Evolutionary conservation across 2,329 filamentous ascomycete species (phyloP).

Genomic region (Sphaerulina vaccinii): DNA sequence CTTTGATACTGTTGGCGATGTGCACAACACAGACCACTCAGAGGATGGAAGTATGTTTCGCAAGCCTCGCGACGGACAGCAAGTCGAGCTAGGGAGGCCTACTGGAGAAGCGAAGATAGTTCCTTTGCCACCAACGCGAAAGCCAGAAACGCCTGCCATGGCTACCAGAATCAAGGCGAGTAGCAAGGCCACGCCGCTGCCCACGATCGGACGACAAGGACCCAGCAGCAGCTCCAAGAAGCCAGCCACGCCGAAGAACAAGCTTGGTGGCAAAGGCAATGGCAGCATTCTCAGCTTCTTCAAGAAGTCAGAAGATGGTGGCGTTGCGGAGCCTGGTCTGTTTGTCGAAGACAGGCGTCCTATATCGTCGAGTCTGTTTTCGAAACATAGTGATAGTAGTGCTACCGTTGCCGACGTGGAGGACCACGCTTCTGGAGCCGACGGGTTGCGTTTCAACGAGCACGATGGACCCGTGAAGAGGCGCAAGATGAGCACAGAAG

Average conservation of each 20-base stretch:
- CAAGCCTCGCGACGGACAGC: constrained; percentile 50
- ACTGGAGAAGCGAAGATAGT: constrained; percentile 36
- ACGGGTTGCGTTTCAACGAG: constrained; percentile 45
- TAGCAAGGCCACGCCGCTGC: constrained; percentile 28
- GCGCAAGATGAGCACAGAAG: constrained; percentile 35
- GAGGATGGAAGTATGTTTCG: constrained; percentile 49
- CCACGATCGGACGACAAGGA: constrained; percentile 34
- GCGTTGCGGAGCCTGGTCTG: constrained; percentile 30
- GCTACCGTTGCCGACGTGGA: not conserved
- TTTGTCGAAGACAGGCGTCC: constrained; percentile 38
- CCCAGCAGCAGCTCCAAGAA: constrained; percentile 35
- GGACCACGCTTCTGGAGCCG: constrained; percentile 21
- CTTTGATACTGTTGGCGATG: not conserved
- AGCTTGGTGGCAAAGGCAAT: constrained; percentile 46
- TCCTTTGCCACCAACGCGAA: constrained; percentile 32
- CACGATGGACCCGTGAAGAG: constrained; percentile 44
- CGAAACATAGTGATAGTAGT: not conserved
- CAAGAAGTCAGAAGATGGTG: constrained; percentile 49
- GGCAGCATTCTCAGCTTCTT: constrained; percentile 56
- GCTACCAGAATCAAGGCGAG: constrained; percentile 25
- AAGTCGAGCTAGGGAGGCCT: constrained; percentile 49
- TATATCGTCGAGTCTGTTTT: not conserved
- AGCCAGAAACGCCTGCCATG: constrained; percentile 32
- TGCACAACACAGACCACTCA: not conserved
- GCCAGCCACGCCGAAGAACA: constrained; percentile 38